Conservation (phyloP, 768 basidiomycete genomes). For the Naganishia friedmannii region DNA sequence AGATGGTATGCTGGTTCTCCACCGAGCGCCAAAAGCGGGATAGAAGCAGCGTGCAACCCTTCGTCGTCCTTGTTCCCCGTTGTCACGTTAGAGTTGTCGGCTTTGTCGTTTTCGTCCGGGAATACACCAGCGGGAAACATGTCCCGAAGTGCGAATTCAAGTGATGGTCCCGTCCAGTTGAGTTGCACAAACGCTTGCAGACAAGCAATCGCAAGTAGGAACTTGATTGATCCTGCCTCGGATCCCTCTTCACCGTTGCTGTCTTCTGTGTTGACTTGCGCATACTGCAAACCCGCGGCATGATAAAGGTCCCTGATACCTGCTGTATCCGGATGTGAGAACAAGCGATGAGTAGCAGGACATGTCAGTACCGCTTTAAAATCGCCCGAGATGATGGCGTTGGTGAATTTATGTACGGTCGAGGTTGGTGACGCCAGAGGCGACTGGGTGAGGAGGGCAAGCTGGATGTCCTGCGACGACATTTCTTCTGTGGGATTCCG, state of each 20-base stretch:
- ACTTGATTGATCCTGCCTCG: conserved; percentile 58
- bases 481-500: background rate
- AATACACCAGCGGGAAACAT: conserved; percentile 36
- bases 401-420: conserved; percentile 39
- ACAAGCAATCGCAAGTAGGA: conserved; percentile 70
- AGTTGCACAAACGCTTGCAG: conserved; percentile 85
- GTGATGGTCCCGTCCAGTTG: conserved; percentile 94
- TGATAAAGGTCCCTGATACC: conserved; percentile 50
- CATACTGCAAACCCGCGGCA: conserved; percentile 20
- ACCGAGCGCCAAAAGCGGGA: conserved; percentile 71
- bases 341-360: conserved; percentile 50
- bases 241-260: conserved; percentile 32
- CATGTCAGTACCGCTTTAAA: conserved; percentile 54
- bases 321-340: conserved; percentile 47
- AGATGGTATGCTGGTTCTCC: conserved; percentile 98
- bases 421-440: background rate
- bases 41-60: conserved; percentile 63
- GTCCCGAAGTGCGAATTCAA: conserved; percentile 58
- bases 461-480: conserved; percentile 21
- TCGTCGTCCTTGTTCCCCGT: conserved; percentile 52
- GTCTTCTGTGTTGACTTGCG: background rate
- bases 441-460: conserved; percentile 1
- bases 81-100: background rate
- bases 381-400: conserved; percentile 49
- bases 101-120: background rate